Base-by-base conservation (phyloP, 225 moss, liverwort and hornwort species). In the Antitrichia curtipendula region DNA sequence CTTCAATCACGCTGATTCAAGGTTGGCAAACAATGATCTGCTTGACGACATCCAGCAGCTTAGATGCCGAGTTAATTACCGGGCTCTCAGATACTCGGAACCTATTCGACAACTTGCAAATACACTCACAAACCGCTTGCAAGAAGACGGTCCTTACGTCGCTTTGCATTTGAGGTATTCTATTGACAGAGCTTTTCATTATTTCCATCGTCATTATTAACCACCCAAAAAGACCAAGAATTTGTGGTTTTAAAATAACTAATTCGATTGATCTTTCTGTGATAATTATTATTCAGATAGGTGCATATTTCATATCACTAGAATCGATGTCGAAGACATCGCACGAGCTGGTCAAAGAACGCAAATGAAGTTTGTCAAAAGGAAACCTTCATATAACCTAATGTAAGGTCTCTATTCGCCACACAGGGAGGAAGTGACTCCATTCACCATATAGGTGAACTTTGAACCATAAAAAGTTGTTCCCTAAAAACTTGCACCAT, bases 111-210 rank as follows among this genome's bases (percentile, higher is more conserved):
- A 85, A 62, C 83, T 95, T 76, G 94, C 94, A 57, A 38, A 82
- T 53, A 93, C 92, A 13, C 93, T 96, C 80, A 85, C 71, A 65
- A 72, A 84, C 27, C 93, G 96, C 65, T 76, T 96, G 87, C 91
- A 84, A 75, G 90, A 91, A 43, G 93, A 92, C 45, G 57, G 93
- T 58, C 95, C 93, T 21, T 96, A 92, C 88, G 87, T 95, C 77
- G 95, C 96, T 54, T 86, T 96, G 91, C 96, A 96, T 88, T 87
- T 96, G 65, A 93, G 96, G 96, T 96, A 89, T 82, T 38, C 29
- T 56, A 65, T 80, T 13, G 36, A 82, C 31, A 73, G 36, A 72
- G 36, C 76, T 76, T 34, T 21, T 66, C 40, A 54, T 68, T 83
- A 24, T 40, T 34, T 29, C 27, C 27, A 60, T 45, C 47, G 15